Evolutionary conservation across 148 eudicot genomes (phyloP), one percentile per base, ranked within the genome.

Genomic region (Rhododendron mucronatum): DNA sequence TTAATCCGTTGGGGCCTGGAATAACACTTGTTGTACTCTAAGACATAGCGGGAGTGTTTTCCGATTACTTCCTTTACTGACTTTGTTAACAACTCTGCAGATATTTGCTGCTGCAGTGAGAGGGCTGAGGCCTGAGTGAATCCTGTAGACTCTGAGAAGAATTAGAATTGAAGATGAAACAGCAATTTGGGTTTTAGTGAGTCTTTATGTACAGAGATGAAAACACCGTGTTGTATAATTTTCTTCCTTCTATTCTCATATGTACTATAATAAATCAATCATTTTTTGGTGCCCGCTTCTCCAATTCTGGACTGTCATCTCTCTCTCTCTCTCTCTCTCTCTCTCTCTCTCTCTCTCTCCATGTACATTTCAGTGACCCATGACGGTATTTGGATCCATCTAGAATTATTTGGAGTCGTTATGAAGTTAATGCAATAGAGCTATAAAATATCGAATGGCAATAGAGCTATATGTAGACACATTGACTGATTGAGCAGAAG

Each of bases 91-190:
- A 3, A 63, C 63, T 33, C 11, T 87, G 50, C 85, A 87, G 88
- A 76, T 87, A 59, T 78, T 87, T 61, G 78, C 63, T 20, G 86
- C 77, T 0, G 88, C 86, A 4, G 26, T 83, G 55, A 83, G 50
- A 83, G 88, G 67, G 57, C 59, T 77, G 7, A 77, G 82, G 82
- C 85, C 76, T 44, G 73, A 47, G 7, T 83, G 73, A 77, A 83
- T 45, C 18, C 28, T 69, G 41, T 67, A 14, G 57, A 44, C 51
- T 41, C 65, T 50, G 4, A 0, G 23, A 80, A 50, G 82, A 50
- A 80, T 2, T 26, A 26, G 37, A 13, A 50, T 39, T 50, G 33
- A 44, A 80, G 65, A 53, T 30, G 41, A 16, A 53, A 80, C 44
- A 28, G 7, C 44, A 51, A 57, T 13, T 51, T 53, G 83, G 21